These are phyloP conservation scores for Cryptosporidium parvum DNA, from an alignment of 169 alveolate species.

Conservation along the genomic window DNA sequence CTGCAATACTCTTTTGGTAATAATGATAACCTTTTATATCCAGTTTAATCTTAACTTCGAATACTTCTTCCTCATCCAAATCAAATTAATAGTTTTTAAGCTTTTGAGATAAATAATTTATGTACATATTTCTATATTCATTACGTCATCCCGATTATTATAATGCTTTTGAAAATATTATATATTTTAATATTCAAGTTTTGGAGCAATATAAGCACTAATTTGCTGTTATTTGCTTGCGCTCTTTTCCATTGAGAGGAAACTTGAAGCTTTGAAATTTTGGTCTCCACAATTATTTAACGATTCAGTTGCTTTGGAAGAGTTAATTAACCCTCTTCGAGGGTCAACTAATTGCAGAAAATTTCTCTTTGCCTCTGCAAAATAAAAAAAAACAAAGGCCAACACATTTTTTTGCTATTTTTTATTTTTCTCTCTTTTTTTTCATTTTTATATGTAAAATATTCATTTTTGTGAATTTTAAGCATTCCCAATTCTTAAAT, in stretches of 20 bases:
- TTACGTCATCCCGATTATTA: neutral
- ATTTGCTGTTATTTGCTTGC: neutral
- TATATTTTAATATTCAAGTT: too few species aligned
- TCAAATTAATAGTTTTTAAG: neutral
- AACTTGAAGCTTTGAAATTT: neutral
- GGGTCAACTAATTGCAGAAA: neutral
- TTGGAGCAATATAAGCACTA: neutral
- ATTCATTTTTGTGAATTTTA: neutral
- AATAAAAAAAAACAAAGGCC: neutral
- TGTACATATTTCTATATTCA: neutral
- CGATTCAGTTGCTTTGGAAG: neutral
- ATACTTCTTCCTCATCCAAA: neutral
- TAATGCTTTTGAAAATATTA: too few species aligned
- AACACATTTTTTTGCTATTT: constrained; percentile 28
- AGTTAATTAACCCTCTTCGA: neutral
- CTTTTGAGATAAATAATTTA: neutral
- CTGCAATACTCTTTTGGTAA: constrained; percentile 1
- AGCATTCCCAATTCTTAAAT: neutral
- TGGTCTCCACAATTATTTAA: neutral
- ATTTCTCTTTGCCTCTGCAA: neutral
- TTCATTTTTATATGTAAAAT: neutral
- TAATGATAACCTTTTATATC: constrained; percentile 6
- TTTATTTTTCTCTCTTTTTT: neutral
- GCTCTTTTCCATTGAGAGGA: too few species aligned
- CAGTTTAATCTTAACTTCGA: neutral